Conservation (phyloP, 2,329 filamentous ascomycete species). For the Pseudocercospora musae region DNA sequence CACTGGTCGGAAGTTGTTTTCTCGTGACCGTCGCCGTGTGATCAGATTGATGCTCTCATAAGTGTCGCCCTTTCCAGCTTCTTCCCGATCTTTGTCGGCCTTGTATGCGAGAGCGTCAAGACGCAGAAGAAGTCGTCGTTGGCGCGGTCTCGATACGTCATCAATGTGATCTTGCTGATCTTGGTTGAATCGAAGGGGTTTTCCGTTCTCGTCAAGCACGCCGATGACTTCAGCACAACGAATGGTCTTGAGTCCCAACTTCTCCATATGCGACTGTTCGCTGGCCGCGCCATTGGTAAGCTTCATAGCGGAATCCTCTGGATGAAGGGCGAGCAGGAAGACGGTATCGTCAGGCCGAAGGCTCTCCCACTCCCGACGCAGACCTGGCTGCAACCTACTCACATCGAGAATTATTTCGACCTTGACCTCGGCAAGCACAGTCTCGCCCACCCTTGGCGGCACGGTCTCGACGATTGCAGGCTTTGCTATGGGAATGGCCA, state of each 20-base stretch:
- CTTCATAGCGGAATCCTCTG: slow-evolving; percentile 50
- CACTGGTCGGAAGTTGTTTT: slow-evolving; percentile 96
- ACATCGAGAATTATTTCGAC: slow-evolving; percentile 85
- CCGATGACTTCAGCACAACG: slow-evolving; percentile 83
- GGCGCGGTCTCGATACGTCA: slow-evolving; percentile 57
- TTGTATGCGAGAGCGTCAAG: slow-evolving; percentile 77
- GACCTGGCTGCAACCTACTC: slow-evolving; percentile 68
- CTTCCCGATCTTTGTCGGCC: slow-evolving; percentile 64
- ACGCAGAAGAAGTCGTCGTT: slow-evolving; percentile 72
- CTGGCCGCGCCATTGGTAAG: slow-evolving; percentile 53
- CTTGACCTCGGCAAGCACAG: slow-evolving; percentile 69
- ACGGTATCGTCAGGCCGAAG: slow-evolving; percentile 84
- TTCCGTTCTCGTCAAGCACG: slow-evolving; percentile 80
- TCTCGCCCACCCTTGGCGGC: slow-evolving; percentile 77
- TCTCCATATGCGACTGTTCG: slow-evolving; percentile 52
- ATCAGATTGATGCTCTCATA: slow-evolving; percentile 85
- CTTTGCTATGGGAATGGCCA: slow-evolving; percentile 84
- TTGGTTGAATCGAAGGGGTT: slow-evolving; percentile 61
- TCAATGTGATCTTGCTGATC: slow-evolving; percentile 55
- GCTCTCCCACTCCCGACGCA: slow-evolving; percentile 85
- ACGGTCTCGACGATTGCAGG: slow-evolving; percentile 84
- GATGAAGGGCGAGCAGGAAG: slow-evolving; percentile 76
- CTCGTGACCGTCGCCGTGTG: slow-evolving; percentile 74
- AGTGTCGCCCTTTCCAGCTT: slow-evolving; percentile 68
- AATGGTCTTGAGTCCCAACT: slow-evolving; percentile 65